phyloP scores from a whole-genome alignment of 1,284 basidiomycete species.

The Cryptococcus floricola region DNA sequence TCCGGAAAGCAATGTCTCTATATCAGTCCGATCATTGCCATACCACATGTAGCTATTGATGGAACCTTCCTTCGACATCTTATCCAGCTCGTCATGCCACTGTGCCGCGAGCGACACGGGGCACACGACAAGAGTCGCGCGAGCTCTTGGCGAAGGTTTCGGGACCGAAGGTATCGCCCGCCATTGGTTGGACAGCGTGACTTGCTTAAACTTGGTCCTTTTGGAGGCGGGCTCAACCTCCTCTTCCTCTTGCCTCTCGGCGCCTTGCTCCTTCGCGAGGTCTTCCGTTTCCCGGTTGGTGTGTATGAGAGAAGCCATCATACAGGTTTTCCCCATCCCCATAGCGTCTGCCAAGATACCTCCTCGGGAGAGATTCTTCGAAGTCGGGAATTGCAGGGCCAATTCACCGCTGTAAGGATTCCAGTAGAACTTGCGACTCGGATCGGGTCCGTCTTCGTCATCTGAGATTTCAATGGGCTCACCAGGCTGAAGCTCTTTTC shows the following conservation, averaged over 20 bases:
- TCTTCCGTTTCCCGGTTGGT: conserved; percentile 59
- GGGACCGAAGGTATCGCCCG: conserved; percentile 34
- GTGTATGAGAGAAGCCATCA: conserved; percentile 88
- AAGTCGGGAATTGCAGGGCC: conserved; percentile 77
- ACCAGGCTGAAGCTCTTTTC: conserved; percentile 32
- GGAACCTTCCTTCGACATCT: conserved; percentile 61
- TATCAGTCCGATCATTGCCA: conserved; percentile 71
- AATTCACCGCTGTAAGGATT: conserved; percentile 94
- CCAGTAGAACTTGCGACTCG: conserved; percentile 62
- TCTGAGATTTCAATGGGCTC: conserved; percentile 47
- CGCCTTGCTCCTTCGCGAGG: conserved; percentile 47
- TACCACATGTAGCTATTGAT: conserved; percentile 72
- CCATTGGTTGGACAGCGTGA: conserved; percentile 48
- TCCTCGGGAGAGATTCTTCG: conserved; percentile 73
- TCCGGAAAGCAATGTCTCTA: conserved; percentile 61
- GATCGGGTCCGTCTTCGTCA: conserved; percentile 42
- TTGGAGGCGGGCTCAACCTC: conserved; percentile 28
- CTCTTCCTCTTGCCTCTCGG: conserved; percentile 14
- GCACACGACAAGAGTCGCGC: conserved; percentile 84
- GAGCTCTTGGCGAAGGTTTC: conserved; percentile 29
- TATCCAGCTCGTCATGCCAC: conserved; percentile 81
- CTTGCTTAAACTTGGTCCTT: conserved; percentile 45
- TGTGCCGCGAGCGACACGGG: conserved; percentile 87
- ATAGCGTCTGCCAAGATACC: conserved; percentile 50
- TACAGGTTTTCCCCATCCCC: conserved; percentile 85